Evolutionary conservation across 2,329 filamentous ascomycete species (phyloP), one percentile per base, ranked within the genome.

Genomic region (Fusarium aywerte): DNA sequence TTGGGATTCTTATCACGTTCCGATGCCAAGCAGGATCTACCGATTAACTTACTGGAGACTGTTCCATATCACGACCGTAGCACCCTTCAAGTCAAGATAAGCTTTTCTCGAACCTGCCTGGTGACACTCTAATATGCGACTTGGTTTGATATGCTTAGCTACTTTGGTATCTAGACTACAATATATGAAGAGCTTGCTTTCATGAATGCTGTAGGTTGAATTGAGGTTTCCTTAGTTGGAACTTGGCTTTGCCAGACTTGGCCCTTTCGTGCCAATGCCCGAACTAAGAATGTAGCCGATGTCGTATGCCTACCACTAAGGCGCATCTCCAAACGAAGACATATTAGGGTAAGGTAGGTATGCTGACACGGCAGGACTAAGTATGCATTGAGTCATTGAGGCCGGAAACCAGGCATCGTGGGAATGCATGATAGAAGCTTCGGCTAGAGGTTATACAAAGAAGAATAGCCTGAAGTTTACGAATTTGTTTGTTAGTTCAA

Each of bases 11-110:
- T 20, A 36, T 56, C 31, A 53, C 36, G 44, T 39, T 59, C 43
- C 39, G 21, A 39, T 51, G 64, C 65, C 65, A 67, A 67, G 65
- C 50, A 49, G 33, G 55, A 40, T 51, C 47, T 68, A 39, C 38
- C 43, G 60, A 60, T 60, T 48, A 47, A 60, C 29, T 60, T 42
- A 25, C 31, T 40, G 33, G 38, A 65, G 54, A 54, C 29, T 25
- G 40, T 53, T 35, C 27, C 47, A 60, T 31, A 21, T 38, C 47
- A 31, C 35, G 36, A 63, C 5, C 18, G 36, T 35, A 44, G 11
- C 29, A 32, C 36, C 15, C n/a, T 44, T 32, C 15, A 27, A 12
- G 25, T 20, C 25, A 35, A 20, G 40, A 45, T 35, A 52, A 53
- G 44, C 32, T 33, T 27, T 48, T 50, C 33, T 51, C 51, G 8